These are phyloP conservation scores for Physaria fendleri DNA, from an alignment of 345 rosid genomes.

Conservation along the genomic window DNA sequence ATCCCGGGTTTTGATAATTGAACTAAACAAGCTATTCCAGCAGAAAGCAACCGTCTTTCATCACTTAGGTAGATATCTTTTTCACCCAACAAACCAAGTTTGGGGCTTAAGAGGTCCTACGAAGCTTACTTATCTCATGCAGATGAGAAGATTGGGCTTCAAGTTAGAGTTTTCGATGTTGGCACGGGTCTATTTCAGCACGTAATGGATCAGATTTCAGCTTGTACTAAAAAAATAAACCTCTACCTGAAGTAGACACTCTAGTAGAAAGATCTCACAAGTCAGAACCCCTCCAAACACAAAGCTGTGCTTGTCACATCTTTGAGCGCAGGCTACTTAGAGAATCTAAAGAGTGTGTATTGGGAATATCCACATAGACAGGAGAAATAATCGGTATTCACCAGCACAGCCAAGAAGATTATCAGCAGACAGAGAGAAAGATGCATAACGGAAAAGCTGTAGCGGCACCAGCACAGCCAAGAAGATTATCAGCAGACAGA, in stretches of 20 bases:
- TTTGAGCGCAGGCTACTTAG: conserved; percentile 44
- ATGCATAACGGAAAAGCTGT: conserved; percentile 56
- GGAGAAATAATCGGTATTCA: conserved; percentile 48
- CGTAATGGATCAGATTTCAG: conserved; percentile 55
- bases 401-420: conserved; percentile 68
- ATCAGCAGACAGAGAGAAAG: conserved; percentile 47
- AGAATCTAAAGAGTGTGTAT: conserved; percentile 47
- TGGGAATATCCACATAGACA: conserved; percentile 53
- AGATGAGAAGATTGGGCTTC: conserved; percentile 58
- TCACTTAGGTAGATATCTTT: conserved; percentile 62
- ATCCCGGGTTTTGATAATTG: conserved; percentile 47
- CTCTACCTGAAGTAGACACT: conserved; percentile 42
- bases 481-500: conserved; percentile 55
- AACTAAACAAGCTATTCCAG: conserved; percentile 48
- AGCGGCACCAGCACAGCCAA: conserved; percentile 66
- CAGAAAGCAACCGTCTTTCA: conserved; percentile 56
- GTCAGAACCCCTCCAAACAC: conserved; percentile 20
- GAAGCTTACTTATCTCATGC: conserved; percentile 47
- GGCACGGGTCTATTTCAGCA: conserved; percentile 46
- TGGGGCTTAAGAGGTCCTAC: conserved; percentile 64
- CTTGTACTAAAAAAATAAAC: conserved; percentile 49
- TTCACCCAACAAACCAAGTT: conserved; percentile 58
- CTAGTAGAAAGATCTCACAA: conserved; percentile 13
- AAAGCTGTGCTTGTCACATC: conserved; percentile 60
- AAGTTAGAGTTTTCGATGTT: conserved; percentile 50